Conservation (phyloP, 306 rosid species). For the Senna siamea region DNA sequence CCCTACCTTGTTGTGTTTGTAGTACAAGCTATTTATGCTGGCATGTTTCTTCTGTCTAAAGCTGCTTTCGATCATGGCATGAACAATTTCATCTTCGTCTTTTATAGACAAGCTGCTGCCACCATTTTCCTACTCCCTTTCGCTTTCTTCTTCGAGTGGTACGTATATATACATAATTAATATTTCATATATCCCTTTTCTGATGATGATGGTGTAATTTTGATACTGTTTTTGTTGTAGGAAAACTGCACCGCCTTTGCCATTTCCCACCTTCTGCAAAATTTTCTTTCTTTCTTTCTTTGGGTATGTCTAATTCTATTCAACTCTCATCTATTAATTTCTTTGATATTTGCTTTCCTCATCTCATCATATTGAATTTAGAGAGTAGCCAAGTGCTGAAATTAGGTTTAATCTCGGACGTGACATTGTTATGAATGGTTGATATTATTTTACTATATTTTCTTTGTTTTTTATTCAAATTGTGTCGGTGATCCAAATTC, state of each 20-base stretch:
- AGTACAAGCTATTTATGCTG: conserved; percentile 69
- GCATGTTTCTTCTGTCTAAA: conserved; percentile 66
- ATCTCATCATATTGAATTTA: too few relatives aligned
- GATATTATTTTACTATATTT: background rate
- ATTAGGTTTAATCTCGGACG: background rate
- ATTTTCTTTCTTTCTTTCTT: conserved; percentile 67
- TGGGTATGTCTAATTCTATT: too few relatives aligned
- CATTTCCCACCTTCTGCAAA: conserved; percentile 67
- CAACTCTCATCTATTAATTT: too few relatives aligned
- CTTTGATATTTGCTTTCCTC: too few relatives aligned
- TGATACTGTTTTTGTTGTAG: conserved; percentile 29
- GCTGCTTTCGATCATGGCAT: conserved; percentile 84
- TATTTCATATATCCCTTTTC: too few relatives aligned
- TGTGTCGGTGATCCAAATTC: conserved; percentile 1
- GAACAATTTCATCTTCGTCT: conserved; percentile 73
- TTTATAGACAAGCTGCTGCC: conserved; percentile 74
- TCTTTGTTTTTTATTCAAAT: background rate
- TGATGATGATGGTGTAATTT: too few relatives aligned
- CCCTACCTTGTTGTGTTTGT: conserved; percentile 51
- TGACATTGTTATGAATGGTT: background rate
- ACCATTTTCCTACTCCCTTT: conserved; percentile 62
- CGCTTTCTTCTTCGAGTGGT: conserved; percentile 66
- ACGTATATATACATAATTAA: background rate
- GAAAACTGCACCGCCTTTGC: conserved; percentile 65
- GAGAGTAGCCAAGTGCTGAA: too few relatives aligned